Conservation (phyloP, 176 grass and related monocot genomes). For the Oryza nivara region DNA sequence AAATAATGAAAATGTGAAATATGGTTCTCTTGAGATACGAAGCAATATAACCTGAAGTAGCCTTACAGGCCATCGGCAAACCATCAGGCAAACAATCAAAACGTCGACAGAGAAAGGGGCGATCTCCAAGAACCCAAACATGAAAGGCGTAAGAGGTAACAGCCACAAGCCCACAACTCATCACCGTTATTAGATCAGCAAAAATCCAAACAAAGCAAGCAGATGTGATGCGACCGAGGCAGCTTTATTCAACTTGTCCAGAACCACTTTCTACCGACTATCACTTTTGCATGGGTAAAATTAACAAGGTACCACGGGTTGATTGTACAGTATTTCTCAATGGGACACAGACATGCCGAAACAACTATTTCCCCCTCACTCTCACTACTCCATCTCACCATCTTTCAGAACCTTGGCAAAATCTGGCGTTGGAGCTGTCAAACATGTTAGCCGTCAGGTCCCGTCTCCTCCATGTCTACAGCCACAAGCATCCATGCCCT, state of each 20-base stretch:
- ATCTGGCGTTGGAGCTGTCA: slow-evolving; percentile 45
- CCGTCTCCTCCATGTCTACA: slow-evolving; percentile 9
- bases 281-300: slow-evolving; percentile 10
- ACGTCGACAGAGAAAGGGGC: too few relatives aligned
- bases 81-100: too few relatives aligned
- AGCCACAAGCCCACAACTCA: too few relatives aligned
- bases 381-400: not conserved
- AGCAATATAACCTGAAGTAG: too few relatives aligned
- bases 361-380: not conserved
- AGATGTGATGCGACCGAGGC: not conserved
- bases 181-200: not conserved
- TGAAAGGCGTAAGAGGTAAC: too few relatives aligned
- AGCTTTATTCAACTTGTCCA: slow-evolving; percentile 39
- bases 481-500: slow-evolving; percentile 17
- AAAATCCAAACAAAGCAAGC: not conserved
- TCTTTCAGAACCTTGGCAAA: slow-evolving; percentile 19
- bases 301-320: slow-evolving; percentile 28
- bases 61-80: too few relatives aligned
- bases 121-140: too few relatives aligned
- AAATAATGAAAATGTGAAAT: too few relatives aligned
- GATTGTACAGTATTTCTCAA: slow-evolving; percentile 51
- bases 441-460: slow-evolving; percentile 42
- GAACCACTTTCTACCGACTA: slow-evolving; percentile 10
- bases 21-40: too few relatives aligned
- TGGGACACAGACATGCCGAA: slow-evolving; percentile 30